These are phyloP conservation scores for Dryas alaskensis DNA, from an alignment of 306 rosid species.

Conservation along the genomic window DNA sequence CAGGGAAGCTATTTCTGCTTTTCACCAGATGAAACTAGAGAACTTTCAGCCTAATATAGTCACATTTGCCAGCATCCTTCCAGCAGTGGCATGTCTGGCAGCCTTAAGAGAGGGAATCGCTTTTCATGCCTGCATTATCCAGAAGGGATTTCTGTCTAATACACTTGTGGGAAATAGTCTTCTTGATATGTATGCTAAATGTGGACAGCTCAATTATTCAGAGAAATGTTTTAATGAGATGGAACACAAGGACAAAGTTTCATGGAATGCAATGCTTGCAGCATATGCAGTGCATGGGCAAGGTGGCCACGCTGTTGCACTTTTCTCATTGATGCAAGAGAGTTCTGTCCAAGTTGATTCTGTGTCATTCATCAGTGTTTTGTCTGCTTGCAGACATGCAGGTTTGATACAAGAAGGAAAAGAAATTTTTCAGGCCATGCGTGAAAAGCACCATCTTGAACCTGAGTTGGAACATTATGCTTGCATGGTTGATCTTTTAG, in stretches of 20 bases:
- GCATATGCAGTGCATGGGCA: constrained; percentile 65
- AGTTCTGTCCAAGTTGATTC: constrained; percentile 45
- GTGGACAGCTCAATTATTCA: constrained; percentile 52
- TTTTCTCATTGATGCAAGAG: constrained; percentile 57
- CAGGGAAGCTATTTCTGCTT: constrained; percentile 47
- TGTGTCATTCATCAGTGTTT: constrained; percentile 51
- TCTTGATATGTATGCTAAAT: constrained; percentile 64
- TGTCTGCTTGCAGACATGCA: constrained; percentile 75
- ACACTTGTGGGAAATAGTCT: constrained; percentile 53
- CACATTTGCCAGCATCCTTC: constrained; percentile 53
- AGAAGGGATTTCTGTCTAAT: constrained; percentile 54
- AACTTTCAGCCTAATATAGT: constrained; percentile 49
- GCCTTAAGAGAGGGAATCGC: constrained; percentile 53
- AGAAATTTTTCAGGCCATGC: constrained; percentile 48
- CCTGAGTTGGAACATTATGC: constrained; percentile 69
- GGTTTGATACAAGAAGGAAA: constrained; percentile 59
- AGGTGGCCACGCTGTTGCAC: constrained; percentile 47
- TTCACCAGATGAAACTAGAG: constrained; percentile 48
- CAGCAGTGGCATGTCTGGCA: constrained; percentile 55
- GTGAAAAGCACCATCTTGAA: constrained; percentile 42
- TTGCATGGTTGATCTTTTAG: constrained; percentile 71
- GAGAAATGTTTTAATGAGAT: constrained; percentile 66
- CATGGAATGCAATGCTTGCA: constrained; percentile 74
- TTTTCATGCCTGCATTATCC: constrained; percentile 55
- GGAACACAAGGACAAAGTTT: constrained; percentile 49